Evolutionary conservation across 306 rosid genomes (phyloP).

Genomic region (Astragalus membranaceus): DNA sequence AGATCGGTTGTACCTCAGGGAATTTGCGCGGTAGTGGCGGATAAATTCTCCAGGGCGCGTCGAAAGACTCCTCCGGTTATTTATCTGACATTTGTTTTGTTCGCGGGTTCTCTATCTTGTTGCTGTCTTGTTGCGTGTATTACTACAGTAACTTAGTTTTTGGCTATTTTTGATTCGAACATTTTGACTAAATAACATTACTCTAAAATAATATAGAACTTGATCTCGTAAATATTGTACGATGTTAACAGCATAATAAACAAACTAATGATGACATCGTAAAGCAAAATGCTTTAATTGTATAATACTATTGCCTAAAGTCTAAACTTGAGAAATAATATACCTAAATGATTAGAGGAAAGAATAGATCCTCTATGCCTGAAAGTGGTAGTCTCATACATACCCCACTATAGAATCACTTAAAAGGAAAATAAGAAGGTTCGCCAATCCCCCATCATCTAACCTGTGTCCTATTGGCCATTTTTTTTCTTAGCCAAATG

Average conservation of each 20-base stretch:
- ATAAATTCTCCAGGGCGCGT: too few species aligned
- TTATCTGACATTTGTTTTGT: too few species aligned
- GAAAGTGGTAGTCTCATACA: slow-evolving; percentile 28
- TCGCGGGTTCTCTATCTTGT: too few species aligned
- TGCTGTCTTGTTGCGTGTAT: too few species aligned
- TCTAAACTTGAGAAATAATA: slow-evolving; percentile 15
- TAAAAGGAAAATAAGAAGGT: slow-evolving; percentile 21
- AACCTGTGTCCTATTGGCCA: slow-evolving; percentile 15
- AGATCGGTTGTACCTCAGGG: too few species aligned
- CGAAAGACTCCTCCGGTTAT: too few species aligned
- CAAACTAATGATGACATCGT: background rate
- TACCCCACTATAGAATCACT: slow-evolving; percentile 40
- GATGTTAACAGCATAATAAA: slow-evolving; percentile 24
- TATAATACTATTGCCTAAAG: background rate
- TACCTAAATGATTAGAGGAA: slow-evolving; percentile 33
- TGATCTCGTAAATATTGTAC: slow-evolving; percentile 6
- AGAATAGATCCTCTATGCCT: slow-evolving; percentile 42
- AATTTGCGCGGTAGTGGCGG: too few species aligned
- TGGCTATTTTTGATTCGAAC: too few species aligned
- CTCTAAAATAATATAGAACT: background rate
- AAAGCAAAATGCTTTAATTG: slow-evolving; percentile 14
- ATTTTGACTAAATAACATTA: too few species aligned
- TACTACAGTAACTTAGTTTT: too few species aligned
- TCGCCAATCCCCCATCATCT: slow-evolving; percentile 24
- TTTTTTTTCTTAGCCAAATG: slow-evolving; percentile 10